phyloP scores from a whole-genome alignment of 2,329 filamentous ascomycete species.

The Venturia pyrina region DNA sequence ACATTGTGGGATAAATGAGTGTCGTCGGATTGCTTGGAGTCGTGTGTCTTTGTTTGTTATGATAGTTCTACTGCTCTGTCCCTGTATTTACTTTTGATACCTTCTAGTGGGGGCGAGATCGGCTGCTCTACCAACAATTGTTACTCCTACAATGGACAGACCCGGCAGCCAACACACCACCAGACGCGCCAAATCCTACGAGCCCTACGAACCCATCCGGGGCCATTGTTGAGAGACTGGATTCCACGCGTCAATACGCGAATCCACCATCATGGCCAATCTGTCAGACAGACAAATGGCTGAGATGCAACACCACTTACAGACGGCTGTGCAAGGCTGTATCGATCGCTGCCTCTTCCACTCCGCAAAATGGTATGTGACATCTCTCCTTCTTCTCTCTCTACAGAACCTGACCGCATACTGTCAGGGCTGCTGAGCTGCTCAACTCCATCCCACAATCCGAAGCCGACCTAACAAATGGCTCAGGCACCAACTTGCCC shows the following conservation, averaged over 20 bases:
- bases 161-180: neutral
- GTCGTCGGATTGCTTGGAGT: neutral
- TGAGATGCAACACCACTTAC: constrained; percentile 64
- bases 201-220: neutral
- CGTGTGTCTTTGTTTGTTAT: neutral
- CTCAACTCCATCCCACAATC: constrained; percentile 64
- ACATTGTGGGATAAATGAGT: constrained; percentile 36
- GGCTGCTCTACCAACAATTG: neutral
- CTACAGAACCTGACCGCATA: constrained; percentile 17
- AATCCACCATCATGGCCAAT: neutral
- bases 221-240: neutral
- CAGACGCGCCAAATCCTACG: neutral
- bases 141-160: neutral
- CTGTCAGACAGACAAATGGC: constrained; percentile 33
- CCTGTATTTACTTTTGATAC: neutral
- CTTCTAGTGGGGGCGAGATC: constrained; percentile 1
- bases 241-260: neutral
- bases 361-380: constrained; percentile 77
- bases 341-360: constrained; percentile 93
- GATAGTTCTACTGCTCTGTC: neutral
- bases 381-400: constrained; percentile 12
- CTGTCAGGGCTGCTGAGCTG: constrained; percentile 78
- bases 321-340: constrained; percentile 80
- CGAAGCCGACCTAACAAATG: constrained; percentile 34
- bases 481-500: constrained; percentile 47